These are phyloP conservation scores for Scolecobasidium constrictum DNA, from an alignment of 2,329 filamentous ascomycete genomes.

Conservation along the genomic window DNA sequence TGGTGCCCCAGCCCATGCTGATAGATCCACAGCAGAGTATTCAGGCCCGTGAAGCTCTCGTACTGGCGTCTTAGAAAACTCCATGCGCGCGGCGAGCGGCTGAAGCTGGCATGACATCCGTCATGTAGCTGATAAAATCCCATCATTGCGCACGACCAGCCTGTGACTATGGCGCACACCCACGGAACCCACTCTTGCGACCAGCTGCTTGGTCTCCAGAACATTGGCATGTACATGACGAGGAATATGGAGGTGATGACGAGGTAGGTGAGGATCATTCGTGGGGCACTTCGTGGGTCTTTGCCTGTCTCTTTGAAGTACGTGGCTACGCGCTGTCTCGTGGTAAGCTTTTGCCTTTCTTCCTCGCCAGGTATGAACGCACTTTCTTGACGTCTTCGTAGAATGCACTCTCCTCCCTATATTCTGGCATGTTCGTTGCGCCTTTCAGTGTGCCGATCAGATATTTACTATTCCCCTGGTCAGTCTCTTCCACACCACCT, in stretches of 20 bases:
- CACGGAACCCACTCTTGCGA: background rate
- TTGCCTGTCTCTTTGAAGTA: slow-evolving; percentile 6
- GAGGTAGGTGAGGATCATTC: slow-evolving; percentile 3
- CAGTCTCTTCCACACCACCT: background rate
- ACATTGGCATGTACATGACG: slow-evolving; percentile 4
- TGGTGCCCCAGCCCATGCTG: slow-evolving; percentile 8
- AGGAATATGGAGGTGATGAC: slow-evolving; percentile 5
- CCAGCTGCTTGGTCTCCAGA: slow-evolving; percentile 1
- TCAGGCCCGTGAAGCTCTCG: slow-evolving; percentile 8
- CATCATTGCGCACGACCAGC: slow-evolving; percentile 8
- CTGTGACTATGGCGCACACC: slow-evolving; percentile 2
- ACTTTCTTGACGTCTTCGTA: slow-evolving; percentile 3
- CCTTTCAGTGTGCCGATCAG: slow-evolving; percentile 7
- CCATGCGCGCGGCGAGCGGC: background rate
- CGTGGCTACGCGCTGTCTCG: background rate
- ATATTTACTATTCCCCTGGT: slow-evolving; percentile 4
- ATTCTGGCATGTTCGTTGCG: slow-evolving; percentile 6
- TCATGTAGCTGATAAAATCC: slow-evolving; percentile 6
- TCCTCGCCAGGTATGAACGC: background rate
- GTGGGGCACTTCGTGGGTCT: slow-evolving; percentile 5
- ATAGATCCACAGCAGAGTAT: slow-evolving; percentile 6
- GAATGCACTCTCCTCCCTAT: slow-evolving; percentile 4
- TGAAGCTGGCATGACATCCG: slow-evolving; percentile 7
- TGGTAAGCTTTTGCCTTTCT: background rate
- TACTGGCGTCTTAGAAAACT: slow-evolving; percentile 3